Percentiles rank a stretch among this genome's conserved stretches.
These are phyloP conservation scores for Boletus reticuloceps DNA, from an alignment of 768 basidiomycete genomes.

Conservation along the genomic window DNA sequence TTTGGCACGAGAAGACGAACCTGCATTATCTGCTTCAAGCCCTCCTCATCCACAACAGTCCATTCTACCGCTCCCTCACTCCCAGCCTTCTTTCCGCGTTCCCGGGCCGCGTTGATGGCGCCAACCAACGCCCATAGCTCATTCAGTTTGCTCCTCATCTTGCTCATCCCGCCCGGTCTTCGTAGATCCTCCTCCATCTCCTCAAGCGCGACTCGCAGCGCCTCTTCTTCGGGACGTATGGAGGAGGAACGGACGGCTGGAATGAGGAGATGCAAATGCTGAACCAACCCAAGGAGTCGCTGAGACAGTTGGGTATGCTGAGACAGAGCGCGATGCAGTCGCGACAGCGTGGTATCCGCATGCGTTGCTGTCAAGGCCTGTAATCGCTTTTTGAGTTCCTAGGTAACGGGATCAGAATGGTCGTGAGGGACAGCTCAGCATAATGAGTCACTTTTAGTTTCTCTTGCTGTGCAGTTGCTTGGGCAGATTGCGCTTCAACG, in stretches of 20 bases:
- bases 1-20: constrained; percentile 36
- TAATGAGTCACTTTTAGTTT: constrained; percentile 49
- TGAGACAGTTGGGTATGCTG: constrained; percentile 70
- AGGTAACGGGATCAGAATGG: constrained; percentile 7
- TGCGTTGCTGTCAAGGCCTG: constrained; percentile 60
- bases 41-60: constrained; percentile 87
- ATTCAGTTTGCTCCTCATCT: constrained; percentile 70
- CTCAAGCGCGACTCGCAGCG: constrained; percentile 65
- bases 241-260: constrained; percentile 73
- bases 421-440: background rate
- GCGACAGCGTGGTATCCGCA: constrained; percentile 62
- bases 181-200: constrained; percentile 73
- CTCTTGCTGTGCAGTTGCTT: constrained; percentile 65
- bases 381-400: constrained; percentile 69
- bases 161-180: constrained; percentile 46
- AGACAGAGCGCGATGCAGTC: constrained; percentile 59
- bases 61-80: constrained; percentile 53
- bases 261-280: constrained; percentile 77
- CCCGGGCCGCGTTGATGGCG: constrained; percentile 58
- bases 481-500: constrained; percentile 69
- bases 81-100: constrained; percentile 44
- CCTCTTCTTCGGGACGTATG: constrained; percentile 79
- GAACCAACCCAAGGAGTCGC: constrained; percentile 64
- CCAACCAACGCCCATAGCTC: constrained; percentile 87
- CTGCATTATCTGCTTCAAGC: constrained; percentile 72